Evolutionary conservation across 257 asterid species (phyloP), one percentile per base, ranked within the genome.

Genomic region (Primulina huaijiensis): DNA sequence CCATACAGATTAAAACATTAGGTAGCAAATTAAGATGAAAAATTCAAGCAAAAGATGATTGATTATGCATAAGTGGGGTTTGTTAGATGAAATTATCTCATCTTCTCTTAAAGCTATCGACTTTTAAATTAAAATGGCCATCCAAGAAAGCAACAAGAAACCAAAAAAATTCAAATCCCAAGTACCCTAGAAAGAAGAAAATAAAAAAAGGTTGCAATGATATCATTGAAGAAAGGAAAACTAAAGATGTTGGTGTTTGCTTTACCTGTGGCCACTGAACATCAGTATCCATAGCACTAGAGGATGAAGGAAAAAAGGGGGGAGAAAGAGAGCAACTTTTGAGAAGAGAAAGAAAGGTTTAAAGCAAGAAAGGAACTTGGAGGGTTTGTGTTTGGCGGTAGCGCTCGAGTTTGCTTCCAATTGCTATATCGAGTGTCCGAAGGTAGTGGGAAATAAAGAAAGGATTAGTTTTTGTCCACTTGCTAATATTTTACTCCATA

Each of bases 261-360:
- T 83, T 90, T 91, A 92, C 98, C 98, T 87, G 98, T 92, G 95
- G 92, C 96, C 96, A 92, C 90, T 88, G 89, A 88, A 89, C 83
- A 50, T 50, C 16, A 88, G 87, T 80, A 86, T 92, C 96, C 96
- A 89, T 92, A 70, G 84, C 87, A 82, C 64, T 64, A 76, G 69
- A 77, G 82, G 80, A 31, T 43, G 7, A 43, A 27, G 60, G 52
- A 7, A 64, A 65, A 65, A 60, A 56, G 38, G 61, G 61, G 70
- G 38, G 21, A 37, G 60, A 66, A 74, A 62, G 66, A 60, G 66
- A 67, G 74, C 62, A 74, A 73, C 82, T 80, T 86, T 85, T 71
- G 84, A 78, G 86, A 67, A 86, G 79, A 56, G 71, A 87, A 71
- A 86, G 79, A 56, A 69, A 87, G 84, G 80, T 73, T 74, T 83